Percentiles rank a stretch among this genome's conserved stretches.
These are phyloP conservation scores for Trichomonas gallinae DNA, from an alignment of 208 protist species.

Conservation along the genomic window DNA sequence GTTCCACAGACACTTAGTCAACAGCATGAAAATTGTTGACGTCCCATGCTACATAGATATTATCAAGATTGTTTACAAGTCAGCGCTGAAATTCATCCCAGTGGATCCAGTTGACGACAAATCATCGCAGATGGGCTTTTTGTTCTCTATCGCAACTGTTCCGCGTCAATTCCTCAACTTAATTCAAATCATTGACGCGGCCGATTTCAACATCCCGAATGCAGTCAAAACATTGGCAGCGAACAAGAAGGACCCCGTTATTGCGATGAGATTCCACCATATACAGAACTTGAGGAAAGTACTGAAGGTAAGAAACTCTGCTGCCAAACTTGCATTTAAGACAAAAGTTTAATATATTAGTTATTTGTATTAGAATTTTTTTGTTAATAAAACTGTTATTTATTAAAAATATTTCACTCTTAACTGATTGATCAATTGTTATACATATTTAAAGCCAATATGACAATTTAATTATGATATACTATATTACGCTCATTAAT, in stretches of 20 bases:
- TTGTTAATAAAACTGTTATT: neutral
- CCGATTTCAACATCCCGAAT: neutral
- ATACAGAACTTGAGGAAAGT: neutral
- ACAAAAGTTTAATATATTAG: neutral
- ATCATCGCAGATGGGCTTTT: neutral
- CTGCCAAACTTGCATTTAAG: neutral
- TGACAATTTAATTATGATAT: too few species aligned
- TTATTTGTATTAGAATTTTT: neutral
- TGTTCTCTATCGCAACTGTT: neutral
- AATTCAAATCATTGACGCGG: neutral
- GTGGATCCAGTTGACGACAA: neutral
- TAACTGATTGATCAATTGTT: too few species aligned
- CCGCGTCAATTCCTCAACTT: neutral
- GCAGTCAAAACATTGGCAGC: neutral
- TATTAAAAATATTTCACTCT: too few species aligned
- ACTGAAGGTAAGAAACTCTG: neutral
- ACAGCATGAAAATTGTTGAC: neutral
- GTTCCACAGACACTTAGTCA: neutral
- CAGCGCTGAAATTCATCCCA: neutral
- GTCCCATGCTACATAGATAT: neutral
- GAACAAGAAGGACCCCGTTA: neutral
- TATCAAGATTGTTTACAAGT: neutral
- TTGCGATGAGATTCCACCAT: neutral
- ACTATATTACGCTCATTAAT: too few species aligned
- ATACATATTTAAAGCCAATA: too few species aligned